A percentile compares a stretch with the other conserved stretches of the same genome.
phyloP scores from a whole-genome alignment of 768 basidiomycete species.

The Boletus rufocinnamomeus region DNA sequence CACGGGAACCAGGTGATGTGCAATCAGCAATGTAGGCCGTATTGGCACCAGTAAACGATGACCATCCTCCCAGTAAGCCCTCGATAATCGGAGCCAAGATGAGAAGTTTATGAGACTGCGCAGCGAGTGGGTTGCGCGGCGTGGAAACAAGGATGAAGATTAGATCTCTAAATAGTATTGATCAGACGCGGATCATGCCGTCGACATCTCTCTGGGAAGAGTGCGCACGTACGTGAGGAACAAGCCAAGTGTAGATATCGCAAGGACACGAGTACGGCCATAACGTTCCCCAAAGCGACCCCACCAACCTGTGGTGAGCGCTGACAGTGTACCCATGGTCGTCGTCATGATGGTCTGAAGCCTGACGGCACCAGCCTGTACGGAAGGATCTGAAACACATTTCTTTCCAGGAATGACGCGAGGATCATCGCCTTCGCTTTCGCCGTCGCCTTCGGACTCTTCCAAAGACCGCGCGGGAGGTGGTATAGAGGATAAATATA shows the following conservation, averaged over 20 bases:
- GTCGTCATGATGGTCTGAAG: constrained; percentile 80
- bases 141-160: constrained; percentile 79
- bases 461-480: neutral
- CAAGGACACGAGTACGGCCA: constrained; percentile 77
- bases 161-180: constrained; percentile 56
- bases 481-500: constrained; percentile 15
- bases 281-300: constrained; percentile 73
- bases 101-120: constrained; percentile 73
- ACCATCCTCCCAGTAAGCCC: constrained; percentile 80
- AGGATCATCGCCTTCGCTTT: constrained; percentile 41
- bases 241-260: constrained; percentile 65
- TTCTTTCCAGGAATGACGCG: constrained; percentile 38
- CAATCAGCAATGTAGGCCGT: constrained; percentile 74
- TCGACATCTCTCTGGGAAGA: constrained; percentile 4
- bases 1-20: constrained; percentile 79
- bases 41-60: constrained; percentile 61
- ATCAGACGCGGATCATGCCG: constrained; percentile 1
- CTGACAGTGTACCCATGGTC: constrained; percentile 75
- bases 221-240: constrained; percentile 64
- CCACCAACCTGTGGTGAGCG: constrained; percentile 87
- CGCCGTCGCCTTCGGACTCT: constrained; percentile 29
- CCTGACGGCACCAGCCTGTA: constrained; percentile 67
- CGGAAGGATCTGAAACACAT: constrained; percentile 52
- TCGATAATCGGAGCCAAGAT: constrained; percentile 78
- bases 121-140: constrained; percentile 55